Evolutionary conservation across 2,329 filamentous ascomycete genomes (phyloP).

Genomic region (Taxawa tesnikishii): DNA sequence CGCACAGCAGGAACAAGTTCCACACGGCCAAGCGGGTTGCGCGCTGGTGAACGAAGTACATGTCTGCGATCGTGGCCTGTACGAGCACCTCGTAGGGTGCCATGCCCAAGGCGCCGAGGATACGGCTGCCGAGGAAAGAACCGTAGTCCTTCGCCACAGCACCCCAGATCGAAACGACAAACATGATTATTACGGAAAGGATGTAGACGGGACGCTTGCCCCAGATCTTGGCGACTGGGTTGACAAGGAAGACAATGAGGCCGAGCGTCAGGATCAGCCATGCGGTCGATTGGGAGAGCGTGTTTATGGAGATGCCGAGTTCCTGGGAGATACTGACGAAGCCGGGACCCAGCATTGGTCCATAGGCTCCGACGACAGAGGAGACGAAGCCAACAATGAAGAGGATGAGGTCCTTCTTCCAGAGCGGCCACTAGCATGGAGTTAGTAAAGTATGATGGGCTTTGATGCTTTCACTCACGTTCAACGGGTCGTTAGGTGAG

Average conservation of each 20-base stretch:
- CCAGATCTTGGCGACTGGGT: slow-evolving; percentile 39
- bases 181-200: slow-evolving; percentile 33
- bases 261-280: slow-evolving; percentile 38
- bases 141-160: slow-evolving; percentile 21
- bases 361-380: slow-evolving; percentile 38
- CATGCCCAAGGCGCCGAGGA: slow-evolving; percentile 33
- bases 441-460: too few relatives aligned
- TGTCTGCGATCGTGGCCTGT: slow-evolving; percentile 35
- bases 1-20: slow-evolving; percentile 27
- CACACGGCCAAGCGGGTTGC: slow-evolving; percentile 25
- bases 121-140: slow-evolving; percentile 19
- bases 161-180: slow-evolving; percentile 36
- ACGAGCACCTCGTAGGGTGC: slow-evolving; percentile 36
- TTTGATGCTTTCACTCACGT: too few relatives aligned
- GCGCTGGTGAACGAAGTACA: slow-evolving; percentile 33
- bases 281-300: slow-evolving; percentile 32
- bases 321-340: slow-evolving; percentile 34
- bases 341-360: slow-evolving; percentile 39
- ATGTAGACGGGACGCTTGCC: slow-evolving; percentile 40
- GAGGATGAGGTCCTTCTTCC: slow-evolving; percentile 34
- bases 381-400: slow-evolving; percentile 34
- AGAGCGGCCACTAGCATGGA: slow-evolving; percentile 25
- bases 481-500: slow-evolving; percentile 38
- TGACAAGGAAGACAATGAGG: slow-evolving; percentile 34
- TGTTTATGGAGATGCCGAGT: slow-evolving; percentile 31